A percentile compares a stretch with the other conserved stretches of the same genome.
Evolutionary conservation across 2,329 filamentous ascomycete genomes (phyloP).

Genomic region (Taxawa tesnikishii): DNA sequence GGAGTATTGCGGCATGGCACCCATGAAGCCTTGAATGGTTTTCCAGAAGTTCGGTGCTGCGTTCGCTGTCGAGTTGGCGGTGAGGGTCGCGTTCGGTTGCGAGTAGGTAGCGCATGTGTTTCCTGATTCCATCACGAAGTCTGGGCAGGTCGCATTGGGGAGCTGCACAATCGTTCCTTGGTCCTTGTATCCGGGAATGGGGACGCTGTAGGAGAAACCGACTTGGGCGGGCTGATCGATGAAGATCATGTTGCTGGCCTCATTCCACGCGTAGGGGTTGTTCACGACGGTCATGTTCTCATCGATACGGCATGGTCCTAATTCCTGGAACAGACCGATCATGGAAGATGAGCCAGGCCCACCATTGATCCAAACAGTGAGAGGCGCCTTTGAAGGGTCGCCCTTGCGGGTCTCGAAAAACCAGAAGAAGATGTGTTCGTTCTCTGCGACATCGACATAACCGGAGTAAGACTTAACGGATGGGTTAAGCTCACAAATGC

Average conservation of each 20-base stretch:
- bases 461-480: slow-evolving; percentile 44
- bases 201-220: slow-evolving; percentile 43
- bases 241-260: slow-evolving; percentile 55
- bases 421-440: slow-evolving; percentile 45
- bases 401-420: slow-evolving; percentile 43
- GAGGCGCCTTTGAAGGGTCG: slow-evolving; percentile 39
- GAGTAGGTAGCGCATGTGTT: slow-evolving; percentile 45
- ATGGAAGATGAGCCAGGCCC: slow-evolving; percentile 48
- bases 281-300: slow-evolving; percentile 34
- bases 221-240: slow-evolving; percentile 54
- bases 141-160: slow-evolving; percentile 35
- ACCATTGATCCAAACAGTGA: slow-evolving; percentile 50
- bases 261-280: slow-evolving; percentile 53
- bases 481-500: slow-evolving; percentile 45
- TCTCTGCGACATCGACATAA: slow-evolving; percentile 39
- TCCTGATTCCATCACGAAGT: slow-evolving; percentile 30
- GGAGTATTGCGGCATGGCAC: slow-evolving; percentile 36
- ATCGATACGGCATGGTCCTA: slow-evolving; percentile 42
- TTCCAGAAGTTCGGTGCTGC: slow-evolving; percentile 50
- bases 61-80: slow-evolving; percentile 38
- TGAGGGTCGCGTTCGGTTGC: slow-evolving; percentile 36
- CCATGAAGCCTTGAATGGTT: slow-evolving; percentile 51
- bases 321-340: slow-evolving; percentile 41
- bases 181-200: slow-evolving; percentile 28
- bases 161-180: slow-evolving; percentile 27